Evolutionary conservation across 2,329 filamentous ascomycete genomes (phyloP), one percentile per base, ranked within the genome.

Genomic region (Fusarium illudens): DNA sequence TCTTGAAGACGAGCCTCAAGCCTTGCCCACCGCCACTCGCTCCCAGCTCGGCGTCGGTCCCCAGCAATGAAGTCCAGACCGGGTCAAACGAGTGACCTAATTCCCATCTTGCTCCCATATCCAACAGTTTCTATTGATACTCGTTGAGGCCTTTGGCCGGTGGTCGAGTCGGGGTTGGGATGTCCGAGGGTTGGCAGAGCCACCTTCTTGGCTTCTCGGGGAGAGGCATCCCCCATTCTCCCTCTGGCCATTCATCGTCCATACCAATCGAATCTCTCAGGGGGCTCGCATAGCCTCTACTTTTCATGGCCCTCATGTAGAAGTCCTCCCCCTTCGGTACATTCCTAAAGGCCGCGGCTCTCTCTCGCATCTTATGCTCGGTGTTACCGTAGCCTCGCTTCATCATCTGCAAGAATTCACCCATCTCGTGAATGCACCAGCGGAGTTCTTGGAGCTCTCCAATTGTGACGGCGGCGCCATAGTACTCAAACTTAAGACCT

Each of bases 261-360:
- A 68, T 39, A 4, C 46, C 19, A 15, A 67, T 63, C 2, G 56
- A 53, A 7, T 72, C 69, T 0, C 52, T 39, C 6, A 77, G 53
- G 1, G 71, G 70, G 25, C 75, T 77, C 7, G 70, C 64, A 6
- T 62, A 44, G 2, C 75, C 70, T 3, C 29, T 50, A 46, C 68
- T 75, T 44, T 71, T 72, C 11, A 72, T 46, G 22, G 4, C 15
- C 22, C 17, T 15, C 22, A 46, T 6, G n/a, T 8, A 15, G 25
- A 27, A 39, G 36, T 39, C 36, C 6, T 11, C 36, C 6, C 13
- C 42, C 10, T 8, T 29, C 6, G 25, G n/a, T 29, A n/a, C 10
- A 10, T 6, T 17, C 22, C 22, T 46, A 25, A 25, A 44, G 15
- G 12, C 42, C 15, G 10, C 11, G 3, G 22, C 42, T 46, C 25